Evolutionary conservation across 2,329 filamentous ascomycete genomes (phyloP).

Genomic region (Botrytis medusae): DNA sequence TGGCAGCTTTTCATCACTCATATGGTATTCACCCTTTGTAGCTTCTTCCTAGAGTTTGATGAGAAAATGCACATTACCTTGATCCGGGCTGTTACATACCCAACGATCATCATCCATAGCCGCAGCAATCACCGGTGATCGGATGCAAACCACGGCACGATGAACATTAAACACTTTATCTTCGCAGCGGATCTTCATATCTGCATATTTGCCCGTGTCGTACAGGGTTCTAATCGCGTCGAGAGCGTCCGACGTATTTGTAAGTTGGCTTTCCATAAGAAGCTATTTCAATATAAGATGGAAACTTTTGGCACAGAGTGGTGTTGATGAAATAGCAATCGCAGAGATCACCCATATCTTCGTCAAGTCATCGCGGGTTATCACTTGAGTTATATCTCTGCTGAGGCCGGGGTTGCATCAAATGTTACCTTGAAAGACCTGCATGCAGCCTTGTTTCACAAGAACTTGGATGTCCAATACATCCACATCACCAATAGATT

Average conservation of each 20-base stretch:
- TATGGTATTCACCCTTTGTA: constrained; percentile 45
- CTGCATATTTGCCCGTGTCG: constrained; percentile 26
- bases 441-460: not conserved
- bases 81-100: constrained; percentile 18
- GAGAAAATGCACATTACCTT: not conserved
- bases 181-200: constrained; percentile 29
- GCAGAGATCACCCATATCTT: not conserved
- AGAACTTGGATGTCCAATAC: not conserved
- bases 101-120: constrained; percentile 26
- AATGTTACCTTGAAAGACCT: not conserved
- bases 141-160: constrained; percentile 27
- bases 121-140: constrained; percentile 30
- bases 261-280: not conserved
- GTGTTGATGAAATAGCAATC: not conserved
- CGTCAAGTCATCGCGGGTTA: not conserved
- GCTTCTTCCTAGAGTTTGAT: constrained; percentile 4
- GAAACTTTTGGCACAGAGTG: not conserved
- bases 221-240: constrained; percentile 15
- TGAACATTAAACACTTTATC: constrained; percentile 27
- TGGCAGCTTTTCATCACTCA: constrained; percentile 64
- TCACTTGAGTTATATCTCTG: not conserved
- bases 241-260: constrained; percentile 1
- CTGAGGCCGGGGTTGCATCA: not conserved
- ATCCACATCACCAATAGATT: not conserved
- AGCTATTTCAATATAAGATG: not conserved